Percentiles rank a stretch among this genome's conserved stretches.
phyloP scores from a whole-genome alignment of 129 eudicot genomes.

The Escallonia herrerae region DNA sequence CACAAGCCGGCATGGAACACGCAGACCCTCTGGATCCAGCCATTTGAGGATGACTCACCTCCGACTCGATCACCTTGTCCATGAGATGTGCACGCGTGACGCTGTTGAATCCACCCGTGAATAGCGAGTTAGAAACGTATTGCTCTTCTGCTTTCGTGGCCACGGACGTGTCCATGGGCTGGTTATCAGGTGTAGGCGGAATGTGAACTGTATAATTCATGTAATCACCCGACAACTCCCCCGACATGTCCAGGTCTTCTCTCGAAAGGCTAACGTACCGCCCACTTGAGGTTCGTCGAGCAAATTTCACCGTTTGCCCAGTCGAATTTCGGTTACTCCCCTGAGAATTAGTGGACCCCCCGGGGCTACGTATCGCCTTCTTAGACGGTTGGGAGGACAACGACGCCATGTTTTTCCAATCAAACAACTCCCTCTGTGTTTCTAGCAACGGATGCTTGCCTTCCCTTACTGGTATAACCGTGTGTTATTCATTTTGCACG shows the following conservation, averaged over 20 bases:
- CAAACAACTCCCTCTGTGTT: background rate
- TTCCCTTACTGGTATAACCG: no score
- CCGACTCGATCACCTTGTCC: slow-evolving; percentile 80
- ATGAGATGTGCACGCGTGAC: slow-evolving; percentile 89
- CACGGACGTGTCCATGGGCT: slow-evolving; percentile 57
- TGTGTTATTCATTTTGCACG: no score
- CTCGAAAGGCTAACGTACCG: slow-evolving; percentile 71
- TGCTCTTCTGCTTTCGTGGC: slow-evolving; percentile 92
- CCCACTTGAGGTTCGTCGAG: slow-evolving; percentile 74
- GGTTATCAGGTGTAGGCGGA: slow-evolving; percentile 67
- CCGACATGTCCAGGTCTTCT: slow-evolving; percentile 56
- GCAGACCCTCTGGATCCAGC: slow-evolving; percentile 64
- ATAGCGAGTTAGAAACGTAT: slow-evolving; percentile 74
- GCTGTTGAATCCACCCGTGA: slow-evolving; percentile 85
- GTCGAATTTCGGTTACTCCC: slow-evolving; percentile 17
- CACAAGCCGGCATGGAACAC: slow-evolving; percentile 77
- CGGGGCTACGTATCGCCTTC: slow-evolving; percentile 34
- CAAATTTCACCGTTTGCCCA: slow-evolving; percentile 71
- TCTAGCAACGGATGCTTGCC: no score
- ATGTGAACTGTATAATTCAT: slow-evolving; percentile 83
- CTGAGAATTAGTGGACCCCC: slow-evolving; percentile 12
- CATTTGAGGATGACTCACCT: slow-evolving; percentile 67
- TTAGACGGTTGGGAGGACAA: slow-evolving; percentile 51
- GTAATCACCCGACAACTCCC: slow-evolving; percentile 59
- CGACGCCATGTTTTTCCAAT: slow-evolving; percentile 23